Conservation (phyloP, 305 asterid genomes). For the Rubia balearica region DNA sequence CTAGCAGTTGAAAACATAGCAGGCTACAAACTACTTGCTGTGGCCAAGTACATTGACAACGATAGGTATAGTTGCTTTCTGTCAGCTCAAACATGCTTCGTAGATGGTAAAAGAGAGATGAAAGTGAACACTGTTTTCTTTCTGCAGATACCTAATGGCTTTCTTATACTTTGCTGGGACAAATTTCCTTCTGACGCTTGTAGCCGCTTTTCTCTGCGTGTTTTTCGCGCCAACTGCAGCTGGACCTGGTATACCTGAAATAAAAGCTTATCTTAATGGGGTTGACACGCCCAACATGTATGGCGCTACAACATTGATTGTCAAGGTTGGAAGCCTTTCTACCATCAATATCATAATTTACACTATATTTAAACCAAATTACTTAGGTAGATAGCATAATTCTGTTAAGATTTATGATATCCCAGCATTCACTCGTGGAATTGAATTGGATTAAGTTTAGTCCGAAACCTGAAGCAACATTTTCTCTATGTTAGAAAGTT, state of each 20-base stretch:
- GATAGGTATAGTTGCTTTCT: conserved; percentile 44
- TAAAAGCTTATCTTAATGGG: conserved; percentile 88
- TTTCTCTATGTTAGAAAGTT: background rate
- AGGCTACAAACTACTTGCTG: conserved; percentile 68
- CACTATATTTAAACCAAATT: background rate
- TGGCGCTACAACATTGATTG: conserved; percentile 69
- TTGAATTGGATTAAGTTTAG: background rate
- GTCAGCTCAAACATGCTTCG: background rate
- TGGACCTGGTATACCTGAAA: conserved; percentile 95
- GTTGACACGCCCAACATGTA: conserved; percentile 81
- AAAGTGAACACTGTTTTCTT: conserved; percentile 15
- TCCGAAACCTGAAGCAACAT: background rate
- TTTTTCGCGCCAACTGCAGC: conserved; percentile 91
- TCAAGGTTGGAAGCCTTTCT: conserved; percentile 44
- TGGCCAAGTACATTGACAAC: conserved; percentile 44
- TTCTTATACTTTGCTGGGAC: conserved; percentile 53
- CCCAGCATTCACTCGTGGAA: background rate
- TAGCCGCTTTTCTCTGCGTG: conserved; percentile 67
- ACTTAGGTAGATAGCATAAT: background rate
- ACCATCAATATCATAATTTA: background rate
- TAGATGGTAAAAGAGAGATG: background rate
- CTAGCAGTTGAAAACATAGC: conserved; percentile 81
- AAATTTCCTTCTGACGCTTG: conserved; percentile 52
- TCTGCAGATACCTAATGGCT: conserved; percentile 66
- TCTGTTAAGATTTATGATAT: background rate